Conservation (phyloP, 257 asterid species). For the Paulownia fortunei region DNA sequence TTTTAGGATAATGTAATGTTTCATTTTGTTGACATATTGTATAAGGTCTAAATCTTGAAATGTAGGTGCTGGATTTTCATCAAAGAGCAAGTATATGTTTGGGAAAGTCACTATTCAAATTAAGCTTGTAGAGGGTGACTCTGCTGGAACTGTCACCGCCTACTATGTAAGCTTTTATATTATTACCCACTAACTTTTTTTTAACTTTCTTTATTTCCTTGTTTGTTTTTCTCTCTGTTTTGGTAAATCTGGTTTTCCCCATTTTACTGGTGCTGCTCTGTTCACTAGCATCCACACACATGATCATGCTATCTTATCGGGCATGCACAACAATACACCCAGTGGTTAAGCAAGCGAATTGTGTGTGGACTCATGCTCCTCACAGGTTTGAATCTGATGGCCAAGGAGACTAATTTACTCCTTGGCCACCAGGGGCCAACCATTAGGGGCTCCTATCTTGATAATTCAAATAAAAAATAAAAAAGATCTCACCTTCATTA, state of each 20-base stretch:
- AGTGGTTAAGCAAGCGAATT: too few species aligned
- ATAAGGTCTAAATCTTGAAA: neutral
- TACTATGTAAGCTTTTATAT: slow-evolving; percentile 59
- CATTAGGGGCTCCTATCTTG: too few species aligned
- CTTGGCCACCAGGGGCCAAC: too few species aligned
- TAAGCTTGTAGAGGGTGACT: slow-evolving; percentile 91
- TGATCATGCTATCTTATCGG: too few species aligned
- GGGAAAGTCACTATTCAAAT: slow-evolving; percentile 88
- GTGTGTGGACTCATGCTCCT: too few species aligned
- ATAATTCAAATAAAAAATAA: too few species aligned
- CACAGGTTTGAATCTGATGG: too few species aligned
- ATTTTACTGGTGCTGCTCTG: too few species aligned
- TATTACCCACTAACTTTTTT: neutral
- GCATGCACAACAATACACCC: too few species aligned
- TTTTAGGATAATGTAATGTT: neutral
- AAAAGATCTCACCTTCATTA: too few species aligned
- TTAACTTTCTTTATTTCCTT: neutral
- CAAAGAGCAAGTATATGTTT: slow-evolving; percentile 84
- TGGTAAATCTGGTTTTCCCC: neutral
- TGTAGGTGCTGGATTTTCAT: slow-evolving; percentile 88
- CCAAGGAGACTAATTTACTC: too few species aligned
- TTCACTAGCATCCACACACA: too few species aligned
- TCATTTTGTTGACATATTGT: neutral
- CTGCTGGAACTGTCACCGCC: slow-evolving; percentile 98
- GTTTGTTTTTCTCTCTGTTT: neutral